Evolutionary conservation across 805 yeast genomes (phyloP).

Genomic region (Candida taoyuanica): DNA sequence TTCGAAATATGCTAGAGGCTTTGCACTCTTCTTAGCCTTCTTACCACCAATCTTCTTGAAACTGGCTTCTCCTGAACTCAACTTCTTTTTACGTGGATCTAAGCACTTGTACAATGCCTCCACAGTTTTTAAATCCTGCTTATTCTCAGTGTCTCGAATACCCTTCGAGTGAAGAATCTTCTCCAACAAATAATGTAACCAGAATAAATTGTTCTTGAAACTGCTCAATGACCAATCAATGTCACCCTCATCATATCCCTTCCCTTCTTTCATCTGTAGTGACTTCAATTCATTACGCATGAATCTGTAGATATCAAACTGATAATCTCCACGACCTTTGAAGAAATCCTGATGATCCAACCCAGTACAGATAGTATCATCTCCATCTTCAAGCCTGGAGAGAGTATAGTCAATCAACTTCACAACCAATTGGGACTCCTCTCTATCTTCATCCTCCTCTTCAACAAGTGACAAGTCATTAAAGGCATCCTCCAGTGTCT

Average conservation of each 20-base stretch:
- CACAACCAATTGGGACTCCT: conserved; percentile 28
- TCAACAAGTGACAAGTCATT: conserved; percentile 20
- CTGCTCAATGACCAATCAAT: conserved; percentile 45
- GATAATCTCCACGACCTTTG: conserved; percentile 56
- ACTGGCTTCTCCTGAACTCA: conserved; percentile 16
- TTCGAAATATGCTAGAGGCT: conserved; percentile 18
- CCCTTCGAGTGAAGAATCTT: conserved; percentile 42
- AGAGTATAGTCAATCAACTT: conserved; percentile 56
- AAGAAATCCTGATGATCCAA: conserved; percentile 62
- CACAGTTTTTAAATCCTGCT: conserved; percentile 25
- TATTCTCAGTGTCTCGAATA: conserved; percentile 24
- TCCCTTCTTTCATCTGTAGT: conserved; percentile 4
- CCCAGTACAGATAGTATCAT: conserved; percentile 42
- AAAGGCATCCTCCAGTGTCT: conserved; percentile 19
- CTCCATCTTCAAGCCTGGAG: conserved; percentile 40
- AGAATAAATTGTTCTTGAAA: conserved; percentile 51
- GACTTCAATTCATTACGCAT: conserved; percentile 39
- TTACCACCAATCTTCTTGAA: conserved; percentile 10
- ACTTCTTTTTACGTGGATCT: conserved; percentile 31
- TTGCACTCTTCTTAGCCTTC: conserved; percentile 11
- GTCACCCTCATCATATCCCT: conserved; percentile 19
- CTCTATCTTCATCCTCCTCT: conserved; percentile 9
- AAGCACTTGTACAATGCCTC: conserved; percentile 30
- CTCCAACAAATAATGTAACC: conserved; percentile 61
- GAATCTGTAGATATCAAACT: conserved; percentile 53